Base-by-base conservation (phyloP, 805 yeast genomes). In the Schwanniomyces yamadae region DNA sequence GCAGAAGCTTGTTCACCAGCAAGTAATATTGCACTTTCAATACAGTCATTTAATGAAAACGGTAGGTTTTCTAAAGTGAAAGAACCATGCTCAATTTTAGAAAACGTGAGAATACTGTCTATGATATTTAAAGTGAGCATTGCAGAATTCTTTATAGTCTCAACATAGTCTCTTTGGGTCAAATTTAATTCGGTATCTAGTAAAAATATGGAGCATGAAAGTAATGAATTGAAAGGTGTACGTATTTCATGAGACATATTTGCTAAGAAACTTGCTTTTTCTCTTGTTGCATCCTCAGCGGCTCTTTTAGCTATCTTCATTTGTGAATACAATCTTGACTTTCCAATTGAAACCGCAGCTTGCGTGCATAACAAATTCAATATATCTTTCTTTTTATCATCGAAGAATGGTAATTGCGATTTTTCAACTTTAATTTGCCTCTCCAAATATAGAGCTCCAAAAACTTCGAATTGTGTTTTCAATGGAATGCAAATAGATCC, bases 201-300 rank as follows among this genome's bases (percentile, higher is more conserved):
- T 37, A 75, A 56, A 42, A 75, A 69, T 3, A 73, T 66, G 2
- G 75, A 64, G 49, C 75, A 72, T 12, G 75, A 70, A 37, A 73
- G 55, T 21, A 72, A 57, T 2, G 76, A 71, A 46, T 76, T 75
- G 54, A 75, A 75, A 1, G 80, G 80, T 2, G 80, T 75, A 33
- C 80, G 55, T 32, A 75, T 74, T 44, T 75, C 80, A 45, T 75
- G 80, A 1, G 79, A 74, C 80, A 75, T 75, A 42, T 75, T 75
- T 15, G 69, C 69, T 39, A 75, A 49, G 48, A 75, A 75, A 34
- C 75, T 72, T 4, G 79, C 75, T 53, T 73, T 75, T 47, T 72
- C 77, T 4, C 73, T 73, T 1, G 77, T 73, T 4, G 78, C 78
- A 34, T 70, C 76, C 41, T 73, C 78, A 1, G 78, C 78, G 2